Evolutionary conservation across 192 early-diverging fungal genomes (phyloP), one percentile per base, ranked within the genome.

Genomic region (Backusella australiensis): DNA sequence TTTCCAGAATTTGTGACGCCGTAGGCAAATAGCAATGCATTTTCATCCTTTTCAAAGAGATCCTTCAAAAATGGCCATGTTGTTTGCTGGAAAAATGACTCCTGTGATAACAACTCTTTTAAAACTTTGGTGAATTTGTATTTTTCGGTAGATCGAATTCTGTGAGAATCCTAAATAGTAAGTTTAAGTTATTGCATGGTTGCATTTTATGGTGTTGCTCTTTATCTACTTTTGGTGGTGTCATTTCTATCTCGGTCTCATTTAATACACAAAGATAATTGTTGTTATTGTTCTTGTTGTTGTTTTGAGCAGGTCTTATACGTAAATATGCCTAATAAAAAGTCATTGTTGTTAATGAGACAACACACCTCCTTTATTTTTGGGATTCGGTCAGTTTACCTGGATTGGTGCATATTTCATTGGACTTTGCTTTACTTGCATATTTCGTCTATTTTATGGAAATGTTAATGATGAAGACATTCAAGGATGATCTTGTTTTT

Each of bases 1-100:
- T 93, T 93, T 65, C 92, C 93, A 32, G 90, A 91, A 68, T 92
- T 90, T 11, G 89, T 92, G 35, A 88, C 86, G 5, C 93, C 92
- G 71, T 93, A 93, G 1, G 91, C 84, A 79, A 94, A 93, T 59
- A 94, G n/a, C 38, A 92, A 78, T 35, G 86, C 88, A 71, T 93
- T 90, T 7, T 63, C 56, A 56, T 86, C 88, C 4, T 90, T 88
- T 6, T 70, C 52, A 17, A 92, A 80, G 4, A 92, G 63, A 23
- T 91, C 86, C 19, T 73, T 67, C 15, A 93, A 73, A 17, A 91
- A 83, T 0, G 91, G 91, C 21, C 89, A 41, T 5, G 87, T 88
- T 0, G 86, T 87, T 15, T 88, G 80, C n/a, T 89, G 84, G 42
- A 90, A 93, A 21, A 92, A 82, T 0, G 77, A 71, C 9, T 86